Conservation (phyloP, 2,329 filamentous ascomycete species). For the Nigrospora osmanthi region DNA sequence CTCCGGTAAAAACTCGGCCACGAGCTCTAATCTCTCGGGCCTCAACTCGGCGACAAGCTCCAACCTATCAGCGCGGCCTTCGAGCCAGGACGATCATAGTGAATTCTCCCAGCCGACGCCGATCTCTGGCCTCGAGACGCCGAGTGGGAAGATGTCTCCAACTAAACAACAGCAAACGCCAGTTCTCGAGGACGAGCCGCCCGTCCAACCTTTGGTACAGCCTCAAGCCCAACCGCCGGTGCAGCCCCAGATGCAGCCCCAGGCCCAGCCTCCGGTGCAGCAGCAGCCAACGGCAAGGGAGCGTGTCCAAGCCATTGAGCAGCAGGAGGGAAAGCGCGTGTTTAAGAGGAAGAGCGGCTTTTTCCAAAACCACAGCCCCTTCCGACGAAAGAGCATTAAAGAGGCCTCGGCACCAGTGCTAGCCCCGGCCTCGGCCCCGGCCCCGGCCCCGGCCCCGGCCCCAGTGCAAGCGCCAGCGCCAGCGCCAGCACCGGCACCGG, state of each 20-base stretch:
- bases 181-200: neutral
- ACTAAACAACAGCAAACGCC: constrained; percentile 44
- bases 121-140: constrained; percentile 75
- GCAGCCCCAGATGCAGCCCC: neutral
- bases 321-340: constrained; percentile 50
- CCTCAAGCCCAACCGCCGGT: neutral
- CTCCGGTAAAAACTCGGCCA: constrained; percentile 51
- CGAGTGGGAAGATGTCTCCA: constrained; percentile 67
- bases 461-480: neutral
- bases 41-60: constrained; percentile 47
- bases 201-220: neutral
- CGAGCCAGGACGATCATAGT: constrained; percentile 81
- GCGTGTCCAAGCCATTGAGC: neutral
- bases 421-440: constrained; percentile 12
- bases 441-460: neutral
- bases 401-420: constrained; percentile 35
- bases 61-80: constrained; percentile 57
- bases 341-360: constrained; percentile 73
- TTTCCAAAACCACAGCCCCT: constrained; percentile 88
- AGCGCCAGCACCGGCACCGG: neutral
- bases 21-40: constrained; percentile 32
- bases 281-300: neutral
- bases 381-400: constrained; percentile 85
- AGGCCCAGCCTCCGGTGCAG: neutral
- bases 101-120: constrained; percentile 87